phyloP scores from a whole-genome alignment of 2,329 filamentous ascomycete genomes.

The Talaromyces sp. region DNA sequence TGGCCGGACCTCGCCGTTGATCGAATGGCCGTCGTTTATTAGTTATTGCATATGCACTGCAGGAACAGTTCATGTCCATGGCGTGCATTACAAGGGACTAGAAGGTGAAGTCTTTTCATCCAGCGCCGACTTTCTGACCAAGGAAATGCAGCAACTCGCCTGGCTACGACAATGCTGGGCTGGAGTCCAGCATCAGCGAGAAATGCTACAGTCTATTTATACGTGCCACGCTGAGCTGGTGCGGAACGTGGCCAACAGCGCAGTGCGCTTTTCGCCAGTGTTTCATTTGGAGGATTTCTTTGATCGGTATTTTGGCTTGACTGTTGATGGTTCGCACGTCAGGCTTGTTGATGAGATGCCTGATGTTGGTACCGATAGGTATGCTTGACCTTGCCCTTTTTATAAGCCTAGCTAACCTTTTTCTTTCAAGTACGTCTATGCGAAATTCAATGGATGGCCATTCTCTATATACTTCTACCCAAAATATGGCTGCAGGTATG shows the following conservation, averaged over 20 bases:
- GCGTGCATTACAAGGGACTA: conserved; percentile 66
- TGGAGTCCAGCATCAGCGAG: conserved; percentile 71
- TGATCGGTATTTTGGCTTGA: conserved; percentile 67
- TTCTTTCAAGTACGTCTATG: conserved; percentile 7
- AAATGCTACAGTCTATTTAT: conserved; percentile 71
- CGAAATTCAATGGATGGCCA: conserved; percentile 6
- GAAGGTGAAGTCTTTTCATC: conserved; percentile 59
- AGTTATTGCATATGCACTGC: conserved; percentile 83
- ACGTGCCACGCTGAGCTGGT: conserved; percentile 75
- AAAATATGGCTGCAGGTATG: conserved; percentile 5
- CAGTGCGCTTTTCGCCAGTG: conserved; percentile 68
- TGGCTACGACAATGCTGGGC: conserved; percentile 72
- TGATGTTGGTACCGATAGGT: conserved; percentile 53
- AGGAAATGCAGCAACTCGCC: conserved; percentile 72
- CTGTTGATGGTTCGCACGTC: conserved; percentile 70
- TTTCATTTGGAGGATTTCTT: conserved; percentile 87
- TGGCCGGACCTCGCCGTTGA: conserved; percentile 64
- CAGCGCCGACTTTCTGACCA: conserved; percentile 64
- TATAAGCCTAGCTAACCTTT: not conserved
- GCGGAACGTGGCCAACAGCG: conserved; percentile 61
- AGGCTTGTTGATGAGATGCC: conserved; percentile 61
- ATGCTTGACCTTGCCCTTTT: conserved; percentile 17
- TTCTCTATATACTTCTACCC: conserved; percentile 8
- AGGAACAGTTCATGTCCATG: conserved; percentile 82
- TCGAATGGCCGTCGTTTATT: conserved; percentile 82